phyloP scores from a whole-genome alignment of 768 basidiomycete genomes.

The Hericium erinaceus region DNA sequence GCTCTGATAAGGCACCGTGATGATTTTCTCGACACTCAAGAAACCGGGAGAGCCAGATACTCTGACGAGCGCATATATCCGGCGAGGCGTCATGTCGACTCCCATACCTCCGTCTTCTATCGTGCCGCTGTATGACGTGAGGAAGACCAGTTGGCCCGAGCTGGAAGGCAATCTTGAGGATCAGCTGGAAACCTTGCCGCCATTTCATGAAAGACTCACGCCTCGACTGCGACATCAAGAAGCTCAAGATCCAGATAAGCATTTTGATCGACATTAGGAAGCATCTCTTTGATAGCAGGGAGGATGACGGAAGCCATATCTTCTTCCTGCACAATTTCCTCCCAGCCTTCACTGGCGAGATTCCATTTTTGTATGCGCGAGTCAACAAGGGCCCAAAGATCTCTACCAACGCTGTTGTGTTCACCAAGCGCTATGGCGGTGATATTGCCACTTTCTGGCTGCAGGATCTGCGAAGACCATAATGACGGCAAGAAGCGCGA shows the following conservation, averaged over 20 bases:
- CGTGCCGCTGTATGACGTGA: slow-evolving; percentile 58
- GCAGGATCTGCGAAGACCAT: slow-evolving; percentile 31
- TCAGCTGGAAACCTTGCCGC: background rate
- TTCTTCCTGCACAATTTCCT: slow-evolving; percentile 48
- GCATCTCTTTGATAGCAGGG: slow-evolving; percentile 35
- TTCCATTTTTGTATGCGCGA: slow-evolving; percentile 65
- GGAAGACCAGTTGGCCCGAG: slow-evolving; percentile 43
- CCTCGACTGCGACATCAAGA: slow-evolving; percentile 56
- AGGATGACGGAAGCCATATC: slow-evolving; percentile 45
- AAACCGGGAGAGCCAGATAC: slow-evolving; percentile 32
- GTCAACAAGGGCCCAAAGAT: slow-evolving; percentile 63
- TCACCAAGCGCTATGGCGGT: slow-evolving; percentile 50
- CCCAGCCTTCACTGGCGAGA: slow-evolving; percentile 59
- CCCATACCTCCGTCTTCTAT: slow-evolving; percentile 38
- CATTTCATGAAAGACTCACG: slow-evolving; percentile 27
- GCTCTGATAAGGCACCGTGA: slow-evolving; percentile 66
- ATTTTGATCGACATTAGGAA: slow-evolving; percentile 30
- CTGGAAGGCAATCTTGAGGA: slow-evolving; percentile 18
- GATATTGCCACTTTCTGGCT: slow-evolving; percentile 49
- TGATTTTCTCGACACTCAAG: slow-evolving; percentile 40
- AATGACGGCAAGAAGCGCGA: slow-evolving; percentile 33
- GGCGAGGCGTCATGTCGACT: slow-evolving; percentile 35
- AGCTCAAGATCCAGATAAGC: slow-evolving; percentile 61
- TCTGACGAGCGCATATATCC: slow-evolving; percentile 56
- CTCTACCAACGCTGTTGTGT: slow-evolving; percentile 34